Conservation (phyloP, 371 early-diverging fungal genomes). For the Capniomyces stellatus region DNA sequence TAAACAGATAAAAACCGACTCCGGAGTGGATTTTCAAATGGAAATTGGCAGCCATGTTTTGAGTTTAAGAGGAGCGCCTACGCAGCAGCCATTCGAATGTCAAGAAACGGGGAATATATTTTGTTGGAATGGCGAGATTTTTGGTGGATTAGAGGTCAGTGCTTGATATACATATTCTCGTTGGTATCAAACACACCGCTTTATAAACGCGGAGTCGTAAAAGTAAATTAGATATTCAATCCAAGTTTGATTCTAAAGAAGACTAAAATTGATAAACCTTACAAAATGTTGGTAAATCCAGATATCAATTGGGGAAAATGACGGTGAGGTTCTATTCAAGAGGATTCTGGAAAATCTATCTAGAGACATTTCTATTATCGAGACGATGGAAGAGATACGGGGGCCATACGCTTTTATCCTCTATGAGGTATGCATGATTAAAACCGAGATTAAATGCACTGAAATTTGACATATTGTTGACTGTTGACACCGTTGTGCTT, state of each 20-base stretch:
- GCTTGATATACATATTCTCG: neutral
- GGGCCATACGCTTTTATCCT: conserved; percentile 66
- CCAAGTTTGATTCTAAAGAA: neutral
- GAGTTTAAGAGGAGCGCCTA: conserved; percentile 52
- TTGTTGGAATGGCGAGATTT: conserved; percentile 74
- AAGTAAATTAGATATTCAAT: too few relatives aligned
- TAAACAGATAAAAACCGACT: neutral
- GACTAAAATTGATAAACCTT: too few relatives aligned
- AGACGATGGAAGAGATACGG: conserved; percentile 32
- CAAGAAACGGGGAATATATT: conserved; percentile 31
- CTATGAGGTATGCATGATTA: conserved; percentile 66
- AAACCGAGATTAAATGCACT: too few relatives aligned
- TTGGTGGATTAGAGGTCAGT: conserved; percentile 40
- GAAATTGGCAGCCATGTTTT: conserved; percentile 51
- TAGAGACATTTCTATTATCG: conserved; percentile 16
- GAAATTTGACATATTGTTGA: too few relatives aligned
- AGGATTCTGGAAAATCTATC: conserved; percentile 16
- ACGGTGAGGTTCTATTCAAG: conserved; percentile 31
- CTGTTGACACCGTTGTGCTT: too few relatives aligned
- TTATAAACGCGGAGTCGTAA: too few relatives aligned
- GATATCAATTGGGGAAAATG: conserved; percentile 25
- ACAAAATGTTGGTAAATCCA: too few relatives aligned
- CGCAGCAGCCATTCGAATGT: conserved; percentile 45
- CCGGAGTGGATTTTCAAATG: conserved; percentile 3
- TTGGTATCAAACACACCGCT: too few relatives aligned